Base-by-base conservation (phyloP, 441 rosid species). In the Theobroma grandiflorum region DNA sequence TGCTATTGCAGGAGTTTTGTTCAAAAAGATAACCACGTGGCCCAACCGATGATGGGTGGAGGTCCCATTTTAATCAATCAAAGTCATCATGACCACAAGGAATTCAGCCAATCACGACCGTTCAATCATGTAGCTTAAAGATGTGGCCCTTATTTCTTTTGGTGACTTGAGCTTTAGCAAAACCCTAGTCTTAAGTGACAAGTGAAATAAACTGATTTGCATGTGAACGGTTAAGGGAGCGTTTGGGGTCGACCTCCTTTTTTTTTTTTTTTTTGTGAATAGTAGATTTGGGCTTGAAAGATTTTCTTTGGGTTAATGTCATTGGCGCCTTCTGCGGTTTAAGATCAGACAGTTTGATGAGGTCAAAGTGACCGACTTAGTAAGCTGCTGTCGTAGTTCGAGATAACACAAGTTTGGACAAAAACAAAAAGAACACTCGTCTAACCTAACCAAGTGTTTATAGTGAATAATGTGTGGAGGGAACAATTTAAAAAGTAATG, bases 91-190 rank as follows among this genome's bases (percentile, higher is more conserved):
- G 49, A 35, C 79, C 3, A 6, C 20, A 3, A 18, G 72, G 42
- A 14, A 26, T 35, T 26, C 35, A 47, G 61, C 80, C 62, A 78
- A 78, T 84, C 84, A 75, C 71, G 15, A 64, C 62, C 84, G 84
- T 70, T 58, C 55, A 71, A 72, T 76, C 72, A 83, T 55, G n/a
- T 16, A 9, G 16, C 71, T 6, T 31, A 16, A 8, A 26, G 75
- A 72, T 71, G 58, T 58, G 78, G 75, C 45, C 35, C 9, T 38
- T 18, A 9, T 1, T 18, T 37, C 14, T 14, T 49, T 45, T n/a
- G 37, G 64, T 8, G 16, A 57, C 61, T 22, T 16, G 14, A 8
- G 18, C 6, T 22, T 77, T 18, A 18, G n/a, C 15, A 37, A 38
- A 47, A 47, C 31, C 73, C 2, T 68, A 63, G 69, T 50, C 69